A percentile compares a stretch with the other conserved stretches of the same genome.
Conservation (phyloP, 495 filamentous ascomycete genomes). For the Mycothermus thermophilus region DNA sequence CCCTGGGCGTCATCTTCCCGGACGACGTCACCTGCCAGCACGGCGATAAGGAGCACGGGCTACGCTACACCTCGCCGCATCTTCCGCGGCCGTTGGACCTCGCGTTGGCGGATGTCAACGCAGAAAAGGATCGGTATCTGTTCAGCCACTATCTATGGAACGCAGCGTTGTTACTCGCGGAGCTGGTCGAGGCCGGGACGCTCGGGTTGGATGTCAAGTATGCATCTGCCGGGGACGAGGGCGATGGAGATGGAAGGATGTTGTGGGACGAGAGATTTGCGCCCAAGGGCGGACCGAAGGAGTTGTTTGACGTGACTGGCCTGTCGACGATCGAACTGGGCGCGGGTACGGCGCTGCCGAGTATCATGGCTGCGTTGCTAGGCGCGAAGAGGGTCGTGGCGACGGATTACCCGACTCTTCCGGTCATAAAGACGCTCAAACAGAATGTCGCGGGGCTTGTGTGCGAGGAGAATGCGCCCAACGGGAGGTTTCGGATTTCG, state of each 20-base stretch:
- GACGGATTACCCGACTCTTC: slow-evolving; percentile 63
- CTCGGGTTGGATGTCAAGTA: slow-evolving; percentile 11
- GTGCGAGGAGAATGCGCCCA: slow-evolving; percentile 10
- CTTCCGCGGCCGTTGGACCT: slow-evolving; percentile 34
- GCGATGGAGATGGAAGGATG: background rate
- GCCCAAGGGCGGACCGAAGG: background rate
- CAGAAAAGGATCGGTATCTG: slow-evolving; percentile 44
- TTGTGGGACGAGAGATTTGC: too few relatives aligned
- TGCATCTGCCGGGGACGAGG: background rate
- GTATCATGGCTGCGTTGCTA: slow-evolving; percentile 50
- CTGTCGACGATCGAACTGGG: slow-evolving; percentile 38
- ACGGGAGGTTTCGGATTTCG: slow-evolving; percentile 8
- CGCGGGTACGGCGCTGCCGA: slow-evolving; percentile 60
- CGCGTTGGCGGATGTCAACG: slow-evolving; percentile 39
- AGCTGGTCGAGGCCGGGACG: slow-evolving; percentile 43
- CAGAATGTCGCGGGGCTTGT: slow-evolving; percentile 40
- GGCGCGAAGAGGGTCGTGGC: slow-evolving; percentile 50
- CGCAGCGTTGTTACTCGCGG: slow-evolving; percentile 56
- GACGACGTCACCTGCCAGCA: slow-evolving; percentile 63
- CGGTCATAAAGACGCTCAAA: slow-evolving; percentile 45
- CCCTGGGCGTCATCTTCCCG: slow-evolving; percentile 58
- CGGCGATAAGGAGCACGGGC: slow-evolving; percentile 51
- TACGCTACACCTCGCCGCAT: slow-evolving; percentile 52
- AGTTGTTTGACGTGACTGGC: slow-evolving; percentile 22
- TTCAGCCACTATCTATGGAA: slow-evolving; percentile 88